Evolutionary conservation across 805 yeast genomes (phyloP), one percentile per base, ranked within the genome.

Genomic region (Candida fluviatilis): DNA sequence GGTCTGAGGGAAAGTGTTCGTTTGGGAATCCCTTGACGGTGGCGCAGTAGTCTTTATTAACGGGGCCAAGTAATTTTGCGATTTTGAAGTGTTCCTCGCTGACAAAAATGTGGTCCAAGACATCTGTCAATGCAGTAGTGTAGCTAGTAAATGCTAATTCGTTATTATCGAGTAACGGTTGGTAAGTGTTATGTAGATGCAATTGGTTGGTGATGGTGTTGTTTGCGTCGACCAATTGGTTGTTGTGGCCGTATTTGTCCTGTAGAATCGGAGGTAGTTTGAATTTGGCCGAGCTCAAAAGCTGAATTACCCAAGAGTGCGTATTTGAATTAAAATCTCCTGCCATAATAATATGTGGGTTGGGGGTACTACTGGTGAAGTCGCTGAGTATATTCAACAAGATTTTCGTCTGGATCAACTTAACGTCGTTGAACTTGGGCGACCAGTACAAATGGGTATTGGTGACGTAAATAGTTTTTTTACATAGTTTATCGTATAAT

Each of bases 361-460:
- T 34, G 43, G 27, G 7, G 11, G 38, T 12, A 7, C 26, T 35
- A 16, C 26, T 39, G 5, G 48, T 41, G 35, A 43, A 46, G 5
- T 47, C 35, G 11, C 36, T 6, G 13, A 54, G 36, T 13, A 40
- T 44, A 28, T 41, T 44, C n/a, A 54, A 38, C 6, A 54, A 36
- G 8, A 75, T 56, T 54, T 73, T 68, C 12, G 77, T 64, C 48
- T 79, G 84, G 31, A 76, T 49, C 5, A 76, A 57, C 47, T 76
- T 78, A 15, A 78, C 79, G 46, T 76, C 80, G 34, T 71, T 68
- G 36, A 62, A 70, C 44, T 72, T 70, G 1, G 59, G 59, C 29
- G 52, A 50, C 84, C 84, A 79, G 48, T 79, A 79, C 7, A 79
- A 55, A 52, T 79, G 84, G 0, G 84, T 78, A 43, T 77, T 79